Evolutionary conservation across 306 rosid genomes (phyloP), one percentile per base, ranked within the genome.

Genomic region (Gleditsia sinensis): DNA sequence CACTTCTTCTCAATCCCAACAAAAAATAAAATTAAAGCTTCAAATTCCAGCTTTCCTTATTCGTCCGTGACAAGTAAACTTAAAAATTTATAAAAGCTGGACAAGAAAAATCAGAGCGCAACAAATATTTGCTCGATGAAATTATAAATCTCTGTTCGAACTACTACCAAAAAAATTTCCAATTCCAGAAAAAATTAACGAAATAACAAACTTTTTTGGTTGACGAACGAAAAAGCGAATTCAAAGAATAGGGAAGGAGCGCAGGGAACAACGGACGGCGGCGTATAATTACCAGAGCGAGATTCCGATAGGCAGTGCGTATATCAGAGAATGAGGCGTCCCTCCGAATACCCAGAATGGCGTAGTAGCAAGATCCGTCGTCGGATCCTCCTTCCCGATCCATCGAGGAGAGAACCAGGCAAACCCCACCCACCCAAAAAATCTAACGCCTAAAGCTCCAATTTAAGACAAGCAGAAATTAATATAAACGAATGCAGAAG

Each of bases 261-360:
- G 7, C 71, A 34, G 14, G 27, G 33, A 9, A 45, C 4, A 9
- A 0, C 25, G 40, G 70, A 80, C 75, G 56, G 20, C 55, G 48
- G 51, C 70, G 81, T 46, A 27, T 68, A 0, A 20, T 43, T 71
- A 94, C 98, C 98, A 95, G 45, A 13, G 99, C 99, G 58, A 95
- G 99, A 56, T 82, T 92, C 32, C 96, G 96, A 63, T 95, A 95
- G 1, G 99, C 98, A 6, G 92, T 55, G 75, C 98, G 98, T 53
- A 95, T 72, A 62, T 92, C 99, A 24, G 96, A 88, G 90, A 74
- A 81, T 84, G 99, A 95, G 75, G 98, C 92, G 28, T 92, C 93
- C 75, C 77, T 84, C 50, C 88, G 88, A 79, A 92, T 92, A 51
- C 96, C 98, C 3, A 95, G 92, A 43, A 95, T 75, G 53, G 99